Conservation (phyloP, 2,329 filamentous ascomycete species). For the Fusarium armeniacum region DNA sequence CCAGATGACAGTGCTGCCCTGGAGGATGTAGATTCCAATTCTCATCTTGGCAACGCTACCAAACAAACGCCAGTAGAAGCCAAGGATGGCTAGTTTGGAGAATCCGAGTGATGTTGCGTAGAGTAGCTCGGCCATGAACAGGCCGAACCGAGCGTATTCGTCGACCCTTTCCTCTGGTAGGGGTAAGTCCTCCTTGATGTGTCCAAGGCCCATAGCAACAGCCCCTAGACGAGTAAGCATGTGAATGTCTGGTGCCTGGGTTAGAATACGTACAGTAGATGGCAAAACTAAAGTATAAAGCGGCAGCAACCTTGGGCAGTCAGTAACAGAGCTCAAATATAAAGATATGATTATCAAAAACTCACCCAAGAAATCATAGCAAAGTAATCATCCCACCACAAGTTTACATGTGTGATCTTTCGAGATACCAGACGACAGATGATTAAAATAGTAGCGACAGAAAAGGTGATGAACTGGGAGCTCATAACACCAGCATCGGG, state of each 20-base stretch:
- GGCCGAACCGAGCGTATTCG: conserved; percentile 34
- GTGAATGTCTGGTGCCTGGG: too few relatives aligned
- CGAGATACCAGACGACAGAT: conserved; percentile 30
- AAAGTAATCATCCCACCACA: conserved; percentile 39
- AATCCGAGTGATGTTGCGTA: conserved; percentile 38
- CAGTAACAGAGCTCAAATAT: neutral
- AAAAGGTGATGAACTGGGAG: conserved; percentile 28
- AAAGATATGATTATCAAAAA: neutral
- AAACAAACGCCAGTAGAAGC: conserved; percentile 38
- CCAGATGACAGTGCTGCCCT: conserved; percentile 34
- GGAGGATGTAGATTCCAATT: conserved; percentile 34
- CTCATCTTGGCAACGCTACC: conserved; percentile 34
- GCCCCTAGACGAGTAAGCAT: conserved; percentile 28
- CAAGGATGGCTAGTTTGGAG: conserved; percentile 37
- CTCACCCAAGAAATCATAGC: conserved; percentile 29
- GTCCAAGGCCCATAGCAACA: conserved; percentile 27
- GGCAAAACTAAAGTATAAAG: conserved; percentile 32
- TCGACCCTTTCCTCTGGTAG: conserved; percentile 21
- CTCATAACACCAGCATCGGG: conserved; percentile 36
- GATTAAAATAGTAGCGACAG: conserved; percentile 20
- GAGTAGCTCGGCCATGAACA: conserved; percentile 33
- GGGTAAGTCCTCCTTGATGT: conserved; percentile 24
- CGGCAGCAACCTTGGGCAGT: conserved; percentile 15
- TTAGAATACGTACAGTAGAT: conserved; percentile 31
- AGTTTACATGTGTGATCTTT: conserved; percentile 25